Base-by-base conservation (phyloP, 2,329 filamentous ascomycete genomes). In the Diatrype stigma region DNA sequence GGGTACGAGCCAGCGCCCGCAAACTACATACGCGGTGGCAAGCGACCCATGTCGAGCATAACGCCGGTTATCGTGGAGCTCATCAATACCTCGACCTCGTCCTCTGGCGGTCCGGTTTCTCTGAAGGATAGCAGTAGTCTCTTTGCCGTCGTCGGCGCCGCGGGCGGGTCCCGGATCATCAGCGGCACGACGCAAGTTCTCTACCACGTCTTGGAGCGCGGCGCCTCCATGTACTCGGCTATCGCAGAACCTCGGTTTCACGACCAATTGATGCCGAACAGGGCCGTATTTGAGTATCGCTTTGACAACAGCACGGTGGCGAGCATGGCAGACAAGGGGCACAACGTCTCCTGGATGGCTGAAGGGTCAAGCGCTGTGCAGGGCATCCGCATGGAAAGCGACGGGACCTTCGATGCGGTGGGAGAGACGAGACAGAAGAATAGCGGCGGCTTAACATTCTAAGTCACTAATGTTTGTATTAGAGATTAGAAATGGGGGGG, bases 1-100 rank as follows among this genome's bases (percentile, higher is more conserved):
- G 91, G 90, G 48, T 96, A 90, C 71, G 80, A 86, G 42, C 91
- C 93, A 2, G 86, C 83, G 1, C 81, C 84, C 3, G 80, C 85
- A 42, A 96, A 97, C 76, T 96, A 84, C 66, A 84, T 96, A 66
- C 80, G 84, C 5, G 84, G 90, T 0, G 79, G 82, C 45, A 96
- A 96, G 70, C 82, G 93, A 0, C 90, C 92, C 0, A 74, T 96
- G 3, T 92, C 87, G 2, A 92, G 87, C 55, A 91, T 94, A 59
- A 84, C 87, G 0, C 90, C 92, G 3, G 76, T 90, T 50, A 92
- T 95, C 47, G 81, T 86, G 56, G 82, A 87, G 50, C 73, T 79
- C 52, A 72, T 79, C 2, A 79, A 45, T 17, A 6, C 50, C 14
- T 16, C 21, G 12, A 6, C 50, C 14, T 16, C 21, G 12, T 22